Evolutionary conservation across 805 yeast genomes (phyloP).

Genomic region (Yamadazyma akitaensis): DNA sequence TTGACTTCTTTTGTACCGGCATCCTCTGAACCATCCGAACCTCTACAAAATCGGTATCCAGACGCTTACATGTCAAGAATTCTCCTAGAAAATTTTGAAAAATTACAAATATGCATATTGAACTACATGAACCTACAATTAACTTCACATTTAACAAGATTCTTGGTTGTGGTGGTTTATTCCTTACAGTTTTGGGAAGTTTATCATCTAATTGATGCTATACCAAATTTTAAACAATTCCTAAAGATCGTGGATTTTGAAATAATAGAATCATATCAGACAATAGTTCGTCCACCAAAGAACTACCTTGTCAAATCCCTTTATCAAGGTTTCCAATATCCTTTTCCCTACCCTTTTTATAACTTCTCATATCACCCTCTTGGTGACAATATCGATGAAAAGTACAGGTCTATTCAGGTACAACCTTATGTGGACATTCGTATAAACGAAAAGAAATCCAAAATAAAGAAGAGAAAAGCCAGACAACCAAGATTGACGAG

Average conservation of each 20-base stretch:
- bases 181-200: constrained; percentile 43
- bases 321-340: constrained; percentile 41
- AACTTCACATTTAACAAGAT: constrained; percentile 39
- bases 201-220: constrained; percentile 33
- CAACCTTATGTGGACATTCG: constrained; percentile 37
- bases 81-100: constrained; percentile 36
- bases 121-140: constrained; percentile 37
- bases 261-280: constrained; percentile 34
- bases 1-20: constrained; percentile 16
- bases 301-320: constrained; percentile 33
- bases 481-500: not conserved
- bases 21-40: not conserved
- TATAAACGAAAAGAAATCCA: constrained; percentile 12
- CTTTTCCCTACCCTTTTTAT: constrained; percentile 45
- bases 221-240: constrained; percentile 33
- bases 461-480: not conserved
- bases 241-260: constrained; percentile 34
- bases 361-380: constrained; percentile 41
- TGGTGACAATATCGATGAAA: constrained; percentile 24
- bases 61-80: constrained; percentile 33
- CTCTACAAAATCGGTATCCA: constrained; percentile 24
- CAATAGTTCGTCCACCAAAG: constrained; percentile 37
- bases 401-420: constrained; percentile 25
- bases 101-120: constrained; percentile 26
- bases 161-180: constrained; percentile 36